A percentile compares a stretch with the other conserved stretches of the same genome.
Evolutionary conservation across 352 stramenopile species (phyloP).

Genomic region (Phytophthora constricta): DNA sequence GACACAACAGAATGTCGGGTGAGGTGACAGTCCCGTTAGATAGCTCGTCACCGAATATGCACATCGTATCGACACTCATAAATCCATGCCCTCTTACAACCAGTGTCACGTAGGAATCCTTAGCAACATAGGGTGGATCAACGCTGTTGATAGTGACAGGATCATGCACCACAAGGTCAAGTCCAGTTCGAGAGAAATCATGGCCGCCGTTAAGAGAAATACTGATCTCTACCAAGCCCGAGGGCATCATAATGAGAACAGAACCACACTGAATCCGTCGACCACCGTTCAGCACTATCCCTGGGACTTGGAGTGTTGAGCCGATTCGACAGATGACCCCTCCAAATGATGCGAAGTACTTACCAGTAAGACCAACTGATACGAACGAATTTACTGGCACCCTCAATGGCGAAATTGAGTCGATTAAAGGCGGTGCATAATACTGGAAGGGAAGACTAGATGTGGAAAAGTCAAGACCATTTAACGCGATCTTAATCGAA

Average conservation of each 20-base stretch:
- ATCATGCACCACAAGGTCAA: constrained; percentile 25
- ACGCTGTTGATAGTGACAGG: constrained; percentile 25
- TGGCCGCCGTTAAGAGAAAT: constrained; percentile 48
- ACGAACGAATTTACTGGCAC: constrained; percentile 21
- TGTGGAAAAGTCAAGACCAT: constrained; percentile 36
- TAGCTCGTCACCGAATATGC: constrained; percentile 21
- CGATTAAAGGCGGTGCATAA: constrained; percentile 28
- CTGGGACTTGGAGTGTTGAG: constrained; percentile 14
- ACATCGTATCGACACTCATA: constrained; percentile 17
- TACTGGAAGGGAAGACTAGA: constrained; percentile 42
- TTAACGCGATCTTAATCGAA: constrained; percentile 30
- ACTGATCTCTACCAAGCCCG: constrained; percentile 23
- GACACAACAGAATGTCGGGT: constrained; percentile 26
- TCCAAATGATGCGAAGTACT: constrained; percentile 37
- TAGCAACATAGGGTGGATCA: constrained; percentile 26
- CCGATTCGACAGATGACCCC: constrained; percentile 37
- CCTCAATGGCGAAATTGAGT: constrained; percentile 19
- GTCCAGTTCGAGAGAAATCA: constrained; percentile 35
- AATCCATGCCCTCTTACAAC: constrained; percentile 34
- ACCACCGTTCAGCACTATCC: constrained; percentile 22
- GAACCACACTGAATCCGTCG: constrained; percentile 22
- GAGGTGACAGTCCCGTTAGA: constrained; percentile 11
- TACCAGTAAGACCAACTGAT: constrained; percentile 24
- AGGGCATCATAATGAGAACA: not conserved
- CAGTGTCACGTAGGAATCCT: constrained; percentile 23